Evolutionary conservation across 2,329 filamentous ascomycete species (phyloP), one percentile per base, ranked within the genome.

Genomic region (Ceratocystis smalleyi): DNA sequence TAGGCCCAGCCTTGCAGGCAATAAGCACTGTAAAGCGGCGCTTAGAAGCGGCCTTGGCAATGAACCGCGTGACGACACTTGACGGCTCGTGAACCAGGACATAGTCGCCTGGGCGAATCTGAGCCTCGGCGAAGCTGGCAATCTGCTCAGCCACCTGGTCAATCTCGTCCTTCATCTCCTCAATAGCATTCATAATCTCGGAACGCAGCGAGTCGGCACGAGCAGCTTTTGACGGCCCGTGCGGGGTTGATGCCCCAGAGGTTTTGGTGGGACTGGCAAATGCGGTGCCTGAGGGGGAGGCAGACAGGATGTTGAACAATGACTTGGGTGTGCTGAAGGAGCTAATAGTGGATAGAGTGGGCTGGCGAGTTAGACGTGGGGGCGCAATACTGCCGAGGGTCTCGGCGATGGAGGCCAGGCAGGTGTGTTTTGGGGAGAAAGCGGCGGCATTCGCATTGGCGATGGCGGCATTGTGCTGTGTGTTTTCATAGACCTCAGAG

Each of bases 141-240:
- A 99, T 95, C 74, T 96, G 91, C 71, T 95, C 90, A 72, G 96
- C 94, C 6, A 91, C 91, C 72, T 92, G 88, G 68, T 88, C 87
- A 65, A 99, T 85, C 75, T 99, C 94, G 71, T 99, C 94, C 74
- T 95, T 88, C 67, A 99, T 91, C 73, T 99, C 94, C 70, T 90
- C 86, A 70, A 99, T 96, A 51, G 91, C 94, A 70, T 94, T 89
- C 68, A 96, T 86, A 30, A 97, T 87, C 74, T 97, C 94, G 15
- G 89, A 89, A 67, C 91, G 88, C 66, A 97, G 79, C 68, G 95
- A 87, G 67, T 88, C 81, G 63, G 77, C 74, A 67, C 79, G 66
- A 24, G 66, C 66, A 8, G 59, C 62, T 61, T 62, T 64, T 17
- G 43, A 63, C 79, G 57, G 78, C 69, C 73, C 70, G 64, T 77